Percentiles rank a stretch among this genome's conserved stretches.
phyloP scores from a whole-genome alignment of 2,329 filamentous ascomycete genomes.

The Blastomyces silverae region DNA sequence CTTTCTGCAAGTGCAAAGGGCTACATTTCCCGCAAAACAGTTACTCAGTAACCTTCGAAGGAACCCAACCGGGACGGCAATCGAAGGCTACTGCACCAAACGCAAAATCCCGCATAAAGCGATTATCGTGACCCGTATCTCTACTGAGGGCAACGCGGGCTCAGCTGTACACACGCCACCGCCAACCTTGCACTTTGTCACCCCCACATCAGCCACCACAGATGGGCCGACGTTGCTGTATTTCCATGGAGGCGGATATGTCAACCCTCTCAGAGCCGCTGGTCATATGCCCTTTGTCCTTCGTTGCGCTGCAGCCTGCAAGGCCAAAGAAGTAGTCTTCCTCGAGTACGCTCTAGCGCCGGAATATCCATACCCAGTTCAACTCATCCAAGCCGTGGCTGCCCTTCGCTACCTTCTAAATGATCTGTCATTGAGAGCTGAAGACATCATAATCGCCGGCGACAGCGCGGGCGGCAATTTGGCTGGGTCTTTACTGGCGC shows the following conservation, averaged over 20 bases:
- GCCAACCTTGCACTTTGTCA: slow-evolving; percentile 5
- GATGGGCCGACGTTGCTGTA: not conserved
- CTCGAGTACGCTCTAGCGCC: slow-evolving; percentile 9
- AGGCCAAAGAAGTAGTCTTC: slow-evolving; percentile 4
- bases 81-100: not conserved
- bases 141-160: not conserved
- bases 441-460: slow-evolving; percentile 6
- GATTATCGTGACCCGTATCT: not conserved
- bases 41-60: not conserved
- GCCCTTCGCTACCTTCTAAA: not conserved
- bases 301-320: slow-evolving; percentile 4
- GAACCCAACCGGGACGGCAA: not conserved
- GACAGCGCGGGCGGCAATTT: slow-evolving; percentile 8
- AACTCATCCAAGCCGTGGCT: slow-evolving; percentile 7
- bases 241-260: slow-evolving; percentile 9
- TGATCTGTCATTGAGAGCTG: not conserved
- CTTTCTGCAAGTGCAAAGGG: not conserved
- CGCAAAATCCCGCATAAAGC: not conserved
- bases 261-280: not conserved
- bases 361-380: slow-evolving; percentile 3
- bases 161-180: not conserved
- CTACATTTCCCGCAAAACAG: not conserved
- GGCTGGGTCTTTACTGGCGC: not conserved
- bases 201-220: not conserved
- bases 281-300: slow-evolving; percentile 5